Base-by-base conservation (phyloP, 208 protist genomes). In the Leishmania martiniquensis region DNA sequence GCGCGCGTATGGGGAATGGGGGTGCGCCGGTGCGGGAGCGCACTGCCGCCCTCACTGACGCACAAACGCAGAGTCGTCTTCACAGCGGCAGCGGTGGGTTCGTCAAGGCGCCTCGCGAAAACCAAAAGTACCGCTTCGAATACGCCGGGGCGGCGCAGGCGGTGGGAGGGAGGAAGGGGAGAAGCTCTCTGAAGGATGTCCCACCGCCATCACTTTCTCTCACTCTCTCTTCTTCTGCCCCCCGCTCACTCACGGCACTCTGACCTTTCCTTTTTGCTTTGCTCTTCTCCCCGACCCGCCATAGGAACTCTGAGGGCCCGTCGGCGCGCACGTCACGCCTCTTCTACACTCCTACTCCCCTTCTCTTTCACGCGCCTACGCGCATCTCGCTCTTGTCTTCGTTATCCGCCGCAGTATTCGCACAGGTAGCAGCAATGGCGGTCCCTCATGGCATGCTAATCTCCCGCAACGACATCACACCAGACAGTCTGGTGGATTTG, bases 391-490 rank as follows among this genome's bases (percentile, higher is more conserved):
- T 45, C 20, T 45, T 25, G 10, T 67, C 13, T 45, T 4, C 44
- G 10, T 37, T 13, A 12, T 20, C 10, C 25, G 4, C 13, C 51
- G n/a, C n/a, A n/a, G n/a, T n/a, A n/a, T n/a, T n/a, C n/a, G n/a
- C n/a, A n/a, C n/a, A n/a, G n/a, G n/a, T n/a, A n/a, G n/a, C n/a
- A 54, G 52, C 49, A 66, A 87, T 87, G 94, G 84, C 92, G 60
- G 78, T 88, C 47, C 82, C 90, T 60, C 94, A 97, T 90, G 94
- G 94, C 67, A 97, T 97, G 94, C 90, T 97, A 69, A 93, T 96
- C 62, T 95, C 94, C 84, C 91, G 95, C 78, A 97, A 97, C 84
- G 94, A 97, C 68, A 97, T 97, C 88, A 93, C 89, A 4, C 86
- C 92, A 6, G 94, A 97, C 62, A 97, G 86, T 75, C 85, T 97